Evolutionary conservation across 1,139 yeast species (phyloP), one percentile per base, ranked within the genome.

Genomic region (Candida gigantensis): DNA sequence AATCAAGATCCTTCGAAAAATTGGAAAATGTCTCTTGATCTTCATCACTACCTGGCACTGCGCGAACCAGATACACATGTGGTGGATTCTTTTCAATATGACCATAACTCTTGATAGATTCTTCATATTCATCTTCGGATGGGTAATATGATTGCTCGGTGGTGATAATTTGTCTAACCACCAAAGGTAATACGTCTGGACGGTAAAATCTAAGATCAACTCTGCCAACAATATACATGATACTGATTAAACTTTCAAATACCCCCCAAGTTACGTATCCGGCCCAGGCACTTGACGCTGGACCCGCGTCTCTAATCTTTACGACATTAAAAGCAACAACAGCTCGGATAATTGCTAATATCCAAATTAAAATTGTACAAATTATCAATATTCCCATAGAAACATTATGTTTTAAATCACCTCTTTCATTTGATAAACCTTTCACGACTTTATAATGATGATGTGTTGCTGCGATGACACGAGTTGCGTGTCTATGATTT

Each of bases 191-290:
- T n/a, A 55, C 49, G 51, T 69, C 74, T 27, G 76, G 75, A 45
- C 72, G 62, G 56, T 70, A 70, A 53, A 69, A 70, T 41, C 76
- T 52, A 46, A 70, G 61, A 48, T 70, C 76, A 19, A 66, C 73
- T 52, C 76, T 62, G n/a, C 74, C 74, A 18, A 68, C 47, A 35
- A 70, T 51, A 45, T 68, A 69, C 19, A 68, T 45, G 4, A 60
- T 17, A 46, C 67, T 63, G 34, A 66, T 62, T 21, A 68, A 43
- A n/a, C 49, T 44, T 50, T 70, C 75, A 29, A 65, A 59, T 7
- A 56, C 52, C 11, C 74, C 74, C 74, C 74, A 69, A 32, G 54
- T 45, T 6, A 66, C 52, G 46, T 64, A 68, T 57, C 65, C 65
- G 14, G 54, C 59, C 17, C 62, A 53, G 5, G 62, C 58, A 12